Base-by-base conservation (phyloP, 257 asterid species). In the Gentiana macrophylla region DNA sequence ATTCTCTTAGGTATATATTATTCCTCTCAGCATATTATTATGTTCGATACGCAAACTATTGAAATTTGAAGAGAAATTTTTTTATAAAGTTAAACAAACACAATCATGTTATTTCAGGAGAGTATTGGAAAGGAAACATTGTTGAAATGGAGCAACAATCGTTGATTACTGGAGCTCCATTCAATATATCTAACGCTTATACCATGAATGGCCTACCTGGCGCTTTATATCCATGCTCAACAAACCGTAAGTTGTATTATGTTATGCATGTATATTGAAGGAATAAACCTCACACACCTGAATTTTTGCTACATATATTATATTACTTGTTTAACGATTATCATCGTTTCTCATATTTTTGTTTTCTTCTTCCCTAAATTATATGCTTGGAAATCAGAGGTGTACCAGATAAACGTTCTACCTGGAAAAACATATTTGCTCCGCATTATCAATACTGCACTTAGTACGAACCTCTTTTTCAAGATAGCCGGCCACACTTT, bases 101-200 rank as follows among this genome's bases (percentile, higher is more conserved):
- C 5, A 38, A 38, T 1, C 8, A 4, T 9, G 1, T 9, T 2
- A 52, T 53, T 74, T 67, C 60, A 84, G 94, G 94, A 32, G 94
- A 84, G 62, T 86, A 86, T 84, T 86, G 92, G 92, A 82, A 82
- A 55, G 89, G 79, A 10, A 79, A 86, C 47, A 83, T 80, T 33
- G 49, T 80, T 0, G 83, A 75, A 8, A 79, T 86, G 0, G 92
- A 74, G 46, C 69, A 67, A 8, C 55, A 80, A 65, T 83, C 71
- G 1, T 32, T 71, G 35, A 78, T 74, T 8, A 59, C 77, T 0
- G 95, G 95, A 0, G 69, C 2, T 32, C 74, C 70, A 15, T 89
- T 92, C 0, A 70, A 67, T 36, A 13, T 50, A 12, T 86, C 95
- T 0, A 84, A 86, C 48, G 95, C 95, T n/a, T 86, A 32, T 59